Conservation (phyloP, 2,329 filamentous ascomycete genomes). For the Nigrospora osmanthi region DNA sequence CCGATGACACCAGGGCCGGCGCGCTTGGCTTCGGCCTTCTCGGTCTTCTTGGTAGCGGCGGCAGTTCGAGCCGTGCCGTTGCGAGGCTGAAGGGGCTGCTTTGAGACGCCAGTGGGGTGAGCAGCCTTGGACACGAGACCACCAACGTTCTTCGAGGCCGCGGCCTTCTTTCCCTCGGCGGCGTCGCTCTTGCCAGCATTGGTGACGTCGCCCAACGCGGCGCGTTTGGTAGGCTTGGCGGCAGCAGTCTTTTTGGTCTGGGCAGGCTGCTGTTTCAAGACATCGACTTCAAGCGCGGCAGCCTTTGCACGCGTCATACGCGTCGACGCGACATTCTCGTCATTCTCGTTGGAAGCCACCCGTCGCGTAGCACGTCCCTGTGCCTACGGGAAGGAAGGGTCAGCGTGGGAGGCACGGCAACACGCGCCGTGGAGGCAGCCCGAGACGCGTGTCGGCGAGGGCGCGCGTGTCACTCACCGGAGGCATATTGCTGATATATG, state of each 20-base stretch:
- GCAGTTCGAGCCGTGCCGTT: slow-evolving; percentile 53
- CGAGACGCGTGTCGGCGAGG: background rate
- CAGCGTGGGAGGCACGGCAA: background rate
- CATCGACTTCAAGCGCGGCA: slow-evolving; percentile 61
- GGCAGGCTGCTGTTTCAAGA: slow-evolving; percentile 53
- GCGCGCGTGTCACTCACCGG: slow-evolving; percentile 1
- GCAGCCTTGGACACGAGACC: slow-evolving; percentile 73
- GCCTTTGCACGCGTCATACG: slow-evolving; percentile 91
- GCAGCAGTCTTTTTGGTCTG: slow-evolving; percentile 63
- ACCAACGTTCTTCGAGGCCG: slow-evolving; percentile 49
- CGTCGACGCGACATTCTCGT: slow-evolving; percentile 75
- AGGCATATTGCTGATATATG: slow-evolving; percentile 7
- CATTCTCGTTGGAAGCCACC: slow-evolving; percentile 80
- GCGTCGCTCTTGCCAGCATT: slow-evolving; percentile 78
- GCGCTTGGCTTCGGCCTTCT: slow-evolving; percentile 66
- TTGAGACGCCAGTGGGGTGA: slow-evolving; percentile 76
- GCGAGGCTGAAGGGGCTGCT: slow-evolving; percentile 40
- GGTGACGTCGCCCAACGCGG: slow-evolving; percentile 87
- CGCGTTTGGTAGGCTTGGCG: slow-evolving; percentile 56
- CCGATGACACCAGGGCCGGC: slow-evolving; percentile 64
- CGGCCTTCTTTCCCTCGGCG: slow-evolving; percentile 67
- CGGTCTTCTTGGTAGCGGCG: slow-evolving; percentile 58
- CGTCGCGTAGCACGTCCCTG: slow-evolving; percentile 1
- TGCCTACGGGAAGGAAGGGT: background rate
- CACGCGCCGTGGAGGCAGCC: background rate